Base-by-base conservation (phyloP, 768 basidiomycete species). In the Pleurotus djamor region DNA sequence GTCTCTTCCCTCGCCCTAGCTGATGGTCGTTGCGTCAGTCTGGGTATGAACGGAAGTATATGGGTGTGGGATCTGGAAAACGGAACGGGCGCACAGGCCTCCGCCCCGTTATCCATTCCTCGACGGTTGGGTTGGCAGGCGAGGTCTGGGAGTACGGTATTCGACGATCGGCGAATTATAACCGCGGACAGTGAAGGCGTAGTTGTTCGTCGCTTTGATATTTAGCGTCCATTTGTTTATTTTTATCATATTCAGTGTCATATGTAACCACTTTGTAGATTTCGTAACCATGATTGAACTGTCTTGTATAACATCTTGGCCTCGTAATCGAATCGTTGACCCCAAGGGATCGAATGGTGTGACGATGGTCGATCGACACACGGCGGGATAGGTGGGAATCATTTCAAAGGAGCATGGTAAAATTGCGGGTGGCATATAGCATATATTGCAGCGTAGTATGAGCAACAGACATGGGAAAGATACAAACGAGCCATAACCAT, bases 11-110 rank as follows among this genome's bases (percentile, higher is more conserved):
- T 94, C 17, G 81, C 88, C 13, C 76, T 94, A 37, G 85, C 92
- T 33, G 92, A 94, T 70, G 92, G 92, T 21, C 84, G 92, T 2
- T 94, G 92, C 63, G 88, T 94, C 33, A 88, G 89, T 66, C 72
- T 92, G 16, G 84, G 88, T 7, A 72, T 72, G 36, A 85, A 91
- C 67, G 90, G 90, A 43, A 83, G 83, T 64, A 80, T 94, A 45
- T 92, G 90, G 89, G 88, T 91, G 2, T 94, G 92, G 92, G 92
- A 94, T 72, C 76, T 94, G 35, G 92, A 94, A 68, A 80, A 77
- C 56, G 79, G 72, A 52, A 81, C 74, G 54, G 79, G 79, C 28
- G 78, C 76, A 38, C 77, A 79, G 66, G 75, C 79, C 52, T 71
- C 76, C 54, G 58, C 69, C 47, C 67, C 71, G 48, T 63, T 66